These are phyloP conservation scores for Ascochyta clinopodiicola DNA, from an alignment of 2,329 filamentous ascomycete species.

Conservation along the genomic window DNA sequence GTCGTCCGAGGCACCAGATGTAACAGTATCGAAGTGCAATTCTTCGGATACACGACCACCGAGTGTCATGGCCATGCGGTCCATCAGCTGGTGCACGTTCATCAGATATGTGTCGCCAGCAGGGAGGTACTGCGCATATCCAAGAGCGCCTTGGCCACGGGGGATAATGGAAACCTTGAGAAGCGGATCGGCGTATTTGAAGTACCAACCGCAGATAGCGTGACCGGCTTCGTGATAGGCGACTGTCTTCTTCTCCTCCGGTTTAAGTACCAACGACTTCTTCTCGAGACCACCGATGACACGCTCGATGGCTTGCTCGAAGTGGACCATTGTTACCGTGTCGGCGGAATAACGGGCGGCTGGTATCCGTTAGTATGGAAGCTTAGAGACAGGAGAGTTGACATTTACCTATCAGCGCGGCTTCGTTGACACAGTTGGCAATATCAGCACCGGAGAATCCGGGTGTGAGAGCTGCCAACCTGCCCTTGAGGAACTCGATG, in stretches of 20 bases:
- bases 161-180: conserved; percentile 99
- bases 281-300: conserved; percentile 96
- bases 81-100: conserved; percentile 95
- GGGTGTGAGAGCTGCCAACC: conserved; percentile 89
- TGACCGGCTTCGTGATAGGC: conserved; percentile 99
- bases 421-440: conserved; percentile 97
- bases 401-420: conserved; percentile 85
- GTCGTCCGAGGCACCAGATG: conserved; percentile 91
- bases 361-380: conserved; percentile 56
- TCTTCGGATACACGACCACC: conserved; percentile 95
- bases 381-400: not conserved
- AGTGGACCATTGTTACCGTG: conserved; percentile 85
- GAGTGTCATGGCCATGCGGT: conserved; percentile 99
- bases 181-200: conserved; percentile 93
- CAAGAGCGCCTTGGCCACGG: conserved; percentile 88
- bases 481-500: conserved; percentile 83
- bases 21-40: conserved; percentile 95
- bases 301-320: conserved; percentile 96
- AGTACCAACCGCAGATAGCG: conserved; percentile 98
- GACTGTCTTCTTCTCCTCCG: conserved; percentile 92
- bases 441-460: conserved; percentile 98
- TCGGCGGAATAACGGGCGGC: conserved; percentile 84
- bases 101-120: conserved; percentile 91
- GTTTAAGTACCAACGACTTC: conserved; percentile 92
- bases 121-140: conserved; percentile 97